Evolutionary conservation across 768 basidiomycete genomes (phyloP).

Genomic region (Trametes elegans): DNA sequence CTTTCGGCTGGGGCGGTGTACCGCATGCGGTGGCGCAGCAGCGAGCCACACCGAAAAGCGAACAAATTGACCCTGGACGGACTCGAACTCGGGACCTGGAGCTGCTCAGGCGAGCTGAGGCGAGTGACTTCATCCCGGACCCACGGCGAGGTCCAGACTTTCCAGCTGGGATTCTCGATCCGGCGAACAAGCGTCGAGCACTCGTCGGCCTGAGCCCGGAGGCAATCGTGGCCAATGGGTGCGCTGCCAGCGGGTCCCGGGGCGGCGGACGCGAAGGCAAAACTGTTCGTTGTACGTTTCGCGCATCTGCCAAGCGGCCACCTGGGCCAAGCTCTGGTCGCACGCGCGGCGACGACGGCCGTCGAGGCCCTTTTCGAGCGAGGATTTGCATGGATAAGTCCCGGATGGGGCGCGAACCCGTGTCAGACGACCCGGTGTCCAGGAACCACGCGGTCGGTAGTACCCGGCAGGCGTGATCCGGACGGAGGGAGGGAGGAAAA

Average conservation of each 20-base stretch:
- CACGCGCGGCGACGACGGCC: background rate
- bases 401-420: background rate
- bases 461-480: constrained; percentile 4
- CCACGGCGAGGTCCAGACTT: no score
- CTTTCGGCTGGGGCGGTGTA: no score
- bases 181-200: no score
- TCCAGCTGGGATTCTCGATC: no score
- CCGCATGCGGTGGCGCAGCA: background rate
- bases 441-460: constrained; percentile 12
- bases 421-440: constrained; percentile 13
- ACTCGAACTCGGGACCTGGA: background rate
- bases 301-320: background rate
- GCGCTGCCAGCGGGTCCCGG: background rate
- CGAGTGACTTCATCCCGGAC: no score
- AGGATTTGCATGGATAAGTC: background rate
- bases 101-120: background rate
- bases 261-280: background rate
- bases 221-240: background rate
- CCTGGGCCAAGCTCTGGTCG: background rate
- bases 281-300: background rate
- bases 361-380: background rate
- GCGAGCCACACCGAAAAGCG: background rate
- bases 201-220: background rate
- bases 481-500: background rate
- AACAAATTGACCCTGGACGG: background rate